Base-by-base conservation (phyloP, 2,329 filamentous ascomycete genomes). In the Ophiognomonia clavigignenti-juglandacearum region DNA sequence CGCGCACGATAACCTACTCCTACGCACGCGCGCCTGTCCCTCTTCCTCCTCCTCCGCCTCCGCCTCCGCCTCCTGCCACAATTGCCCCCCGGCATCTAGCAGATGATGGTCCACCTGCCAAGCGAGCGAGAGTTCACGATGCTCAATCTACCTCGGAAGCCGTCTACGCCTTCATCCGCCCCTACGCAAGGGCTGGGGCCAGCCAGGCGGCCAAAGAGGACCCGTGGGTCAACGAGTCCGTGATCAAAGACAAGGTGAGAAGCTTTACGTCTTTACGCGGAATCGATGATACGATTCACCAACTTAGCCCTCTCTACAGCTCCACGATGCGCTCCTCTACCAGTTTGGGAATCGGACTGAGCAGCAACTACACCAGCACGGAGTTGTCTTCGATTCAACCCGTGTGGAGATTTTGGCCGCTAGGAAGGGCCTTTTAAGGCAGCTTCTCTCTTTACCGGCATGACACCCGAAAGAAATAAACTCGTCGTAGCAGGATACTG, bases 371-470 rank as follows among this genome's bases (percentile, higher is more conserved):
- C 32, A 37, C 14, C 5, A 35, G 11, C n/a, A 19, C 14, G 42
- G 45, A 3, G 13, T 16, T 6, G 23, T 52, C 1, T 18, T 32
- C 10, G 16, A 27, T 5, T 14, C 11, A 4, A 5, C 43, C 13
- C 26, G 22, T 14, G 6, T 4, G 13, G 35, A 35, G 24, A 39
- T 46, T 11, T 20, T 38, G 4, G 18, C 9, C 2, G 35, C 42
- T 6, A 32, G 38, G 14, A 31, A 22, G 20, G 8, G 8, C 1
- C 27, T 49, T 1, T 22, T 44, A 26, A 23, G 29, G 39, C 23
- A 43, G 20, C 39, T 36, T 26, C 16, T 37, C 18, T 13, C 14
- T n/a, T 39, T 52, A 11, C 45, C 34, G 27, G 49, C 49, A 51
- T 39, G 45, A 41, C 6, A 8, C 22, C n/a, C 2, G 8, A 20